These are phyloP conservation scores for Rhizophagus prolifer DNA, from an alignment of 192 early-diverging fungal genomes.

Conservation along the genomic window DNA sequence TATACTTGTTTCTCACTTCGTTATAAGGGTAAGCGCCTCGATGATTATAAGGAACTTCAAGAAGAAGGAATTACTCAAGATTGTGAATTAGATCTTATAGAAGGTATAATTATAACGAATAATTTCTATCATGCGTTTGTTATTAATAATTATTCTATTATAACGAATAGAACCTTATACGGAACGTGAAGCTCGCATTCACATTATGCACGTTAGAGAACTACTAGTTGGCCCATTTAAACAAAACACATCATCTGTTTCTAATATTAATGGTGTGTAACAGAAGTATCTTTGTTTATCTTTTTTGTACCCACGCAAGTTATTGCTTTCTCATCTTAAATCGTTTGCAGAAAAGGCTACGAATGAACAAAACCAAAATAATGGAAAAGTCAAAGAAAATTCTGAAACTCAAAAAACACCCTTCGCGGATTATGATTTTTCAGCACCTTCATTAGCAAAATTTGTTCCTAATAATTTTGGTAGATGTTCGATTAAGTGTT, in stretches of 20 bases:
- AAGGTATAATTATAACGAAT: slow-evolving; percentile 50
- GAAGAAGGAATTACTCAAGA: slow-evolving; percentile 70
- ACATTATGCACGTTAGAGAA: slow-evolving; percentile 86
- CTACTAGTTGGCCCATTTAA: slow-evolving; percentile 75
- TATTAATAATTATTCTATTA: not conserved
- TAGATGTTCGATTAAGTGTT: slow-evolving; percentile 57
- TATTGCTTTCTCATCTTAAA: not conserved
- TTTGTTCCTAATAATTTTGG: slow-evolving; percentile 58
- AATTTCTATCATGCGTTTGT: not conserved
- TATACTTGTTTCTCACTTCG: slow-evolving; percentile 90
- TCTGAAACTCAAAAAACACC: slow-evolving; percentile 43
- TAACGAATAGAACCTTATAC: slow-evolving; percentile 71
- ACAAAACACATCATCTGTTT: slow-evolving; percentile 53
- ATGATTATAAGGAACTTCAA: slow-evolving; percentile 73
- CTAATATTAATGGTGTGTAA: slow-evolving; percentile 56
- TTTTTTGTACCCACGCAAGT: not conserved
- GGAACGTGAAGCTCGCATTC: slow-evolving; percentile 89
- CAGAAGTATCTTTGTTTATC: not conserved
- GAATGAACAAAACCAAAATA: slow-evolving; percentile 17
- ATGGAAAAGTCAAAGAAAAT: slow-evolving; percentile 29
- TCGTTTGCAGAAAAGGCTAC: not conserved
- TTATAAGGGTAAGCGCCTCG: slow-evolving; percentile 69
- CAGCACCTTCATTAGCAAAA: slow-evolving; percentile 46
- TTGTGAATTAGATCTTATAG: slow-evolving; percentile 61
- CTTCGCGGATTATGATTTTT: slow-evolving; percentile 52